A percentile compares a stretch with the other conserved stretches of the same genome.
Conservation (phyloP, 805 yeast species). For the Maudiozyma pseudohumilis region DNA sequence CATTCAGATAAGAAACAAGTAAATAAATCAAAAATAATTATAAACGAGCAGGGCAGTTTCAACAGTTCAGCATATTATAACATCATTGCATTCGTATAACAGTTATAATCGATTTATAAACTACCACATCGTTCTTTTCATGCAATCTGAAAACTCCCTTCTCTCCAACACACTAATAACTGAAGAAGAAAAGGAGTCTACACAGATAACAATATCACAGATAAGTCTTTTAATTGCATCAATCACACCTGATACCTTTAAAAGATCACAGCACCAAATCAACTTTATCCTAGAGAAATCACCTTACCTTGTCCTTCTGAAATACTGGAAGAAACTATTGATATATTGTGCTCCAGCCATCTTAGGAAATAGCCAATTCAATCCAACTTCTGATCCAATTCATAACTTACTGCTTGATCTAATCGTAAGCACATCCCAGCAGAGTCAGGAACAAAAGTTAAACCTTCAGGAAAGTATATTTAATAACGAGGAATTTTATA, state of each 20-base stretch:
- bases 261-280: constrained; percentile 12
- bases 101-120: background rate
- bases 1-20: too few species aligned
- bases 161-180: constrained; percentile 1
- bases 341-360: constrained; percentile 17
- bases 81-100: too few species aligned
- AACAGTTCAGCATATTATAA: too few species aligned
- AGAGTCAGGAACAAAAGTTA: too few species aligned
- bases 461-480: constrained; percentile 14
- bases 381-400: constrained; percentile 10
- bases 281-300: constrained; percentile 18
- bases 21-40: too few species aligned
- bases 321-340: constrained; percentile 23
- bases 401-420: constrained; percentile 18
- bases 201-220: constrained; percentile 21
- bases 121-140: constrained; percentile 4
- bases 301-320: constrained; percentile 12
- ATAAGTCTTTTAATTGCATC: constrained; percentile 22
- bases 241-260: constrained; percentile 15
- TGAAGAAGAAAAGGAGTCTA: constrained; percentile 19
- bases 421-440: constrained; percentile 11
- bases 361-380: constrained; percentile 9
- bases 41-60: too few species aligned
- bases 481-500: constrained; percentile 9
- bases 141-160: constrained; percentile 13